Evolutionary conservation across 352 stramenopile genomes (phyloP), one percentile per base, ranked within the genome.

Genomic region (Phytophthora pistaciae): DNA sequence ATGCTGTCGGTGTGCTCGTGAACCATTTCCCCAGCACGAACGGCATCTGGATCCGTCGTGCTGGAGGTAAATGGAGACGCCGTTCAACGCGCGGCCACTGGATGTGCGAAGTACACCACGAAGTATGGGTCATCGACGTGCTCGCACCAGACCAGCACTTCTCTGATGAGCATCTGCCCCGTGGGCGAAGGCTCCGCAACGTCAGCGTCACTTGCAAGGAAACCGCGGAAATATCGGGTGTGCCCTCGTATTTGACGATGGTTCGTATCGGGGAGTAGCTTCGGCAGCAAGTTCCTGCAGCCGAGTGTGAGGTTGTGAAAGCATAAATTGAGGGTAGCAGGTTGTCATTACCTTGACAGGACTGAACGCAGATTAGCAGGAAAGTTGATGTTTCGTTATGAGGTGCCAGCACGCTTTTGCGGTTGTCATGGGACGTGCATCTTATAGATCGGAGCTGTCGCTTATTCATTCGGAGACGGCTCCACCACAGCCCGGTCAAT

Each of bases 171-270:
- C 31, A 61, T 66, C 21, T 11, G 50, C 20, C 48, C 57, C 3
- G 33, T 66, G 10, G 52, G 60, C 10, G 53, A 60, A 23, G 14
- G 55, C 13, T 59, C 52, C n/a, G n/a, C 3, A 1, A 27, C 13
- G 25, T 73, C 16, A 16, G 14, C 2, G 44, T 68, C 5, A 23
- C 29, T 7, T 73, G 27, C 52, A 60, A 48, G 7, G 50, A 29
- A 8, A 58, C 53, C 14, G 33, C 40, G 5, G 3, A 10, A 3
- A 56, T 63, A 23, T 9, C 16, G 18, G 59, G 42, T 9, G 16
- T 11, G 6, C 0, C 21, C 6, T 73, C 66, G 23, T 73, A 67
- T 23, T 60, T 73, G 44, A 68, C 53, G 14, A 59, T 44, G 9
- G 21, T 64, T 23, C 21, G 29, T 1, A 50, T 73, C 7, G 66